A percentile compares a stretch with the other conserved stretches of the same genome.
Evolutionary conservation across 2,329 filamentous ascomycete species (phyloP).

Genomic region (Orbilia quercus): DNA sequence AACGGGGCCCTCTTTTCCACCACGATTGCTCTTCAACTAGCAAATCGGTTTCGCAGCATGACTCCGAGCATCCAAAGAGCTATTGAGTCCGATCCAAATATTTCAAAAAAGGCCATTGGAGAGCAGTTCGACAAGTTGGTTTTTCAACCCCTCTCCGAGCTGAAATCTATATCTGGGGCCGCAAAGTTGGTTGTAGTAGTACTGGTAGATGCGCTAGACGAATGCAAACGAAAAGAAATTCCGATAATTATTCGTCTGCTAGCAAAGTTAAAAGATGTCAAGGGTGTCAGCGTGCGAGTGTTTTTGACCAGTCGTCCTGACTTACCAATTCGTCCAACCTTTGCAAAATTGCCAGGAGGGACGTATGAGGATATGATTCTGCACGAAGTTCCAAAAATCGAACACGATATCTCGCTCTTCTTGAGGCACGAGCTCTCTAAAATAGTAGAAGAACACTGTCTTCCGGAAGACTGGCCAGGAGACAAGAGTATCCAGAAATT

Average conservation of each 20-base stretch:
- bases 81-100: slow-evolving; percentile 9
- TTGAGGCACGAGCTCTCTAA: slow-evolving; percentile 53
- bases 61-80: slow-evolving; percentile 7
- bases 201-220: slow-evolving; percentile 61
- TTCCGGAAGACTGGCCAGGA: slow-evolving; percentile 55
- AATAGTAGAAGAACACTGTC: slow-evolving; percentile 49
- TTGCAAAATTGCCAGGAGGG: slow-evolving; percentile 44
- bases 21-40: slow-evolving; percentile 40
- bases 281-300: slow-evolving; percentile 54
- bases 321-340: slow-evolving; percentile 56
- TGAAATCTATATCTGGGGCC: slow-evolving; percentile 42
- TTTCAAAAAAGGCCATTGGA: slow-evolving; percentile 57
- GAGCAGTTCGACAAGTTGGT: slow-evolving; percentile 65
- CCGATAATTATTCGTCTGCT: slow-evolving; percentile 55
- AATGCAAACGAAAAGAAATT: slow-evolving; percentile 58
- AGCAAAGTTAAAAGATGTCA: slow-evolving; percentile 23
- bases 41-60: neutral
- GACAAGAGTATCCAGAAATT: slow-evolving; percentile 55
- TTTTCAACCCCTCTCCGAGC: slow-evolving; percentile 61
- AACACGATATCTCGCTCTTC: slow-evolving; percentile 60
- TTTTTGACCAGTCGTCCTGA: slow-evolving; percentile 59
- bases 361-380: slow-evolving; percentile 41
- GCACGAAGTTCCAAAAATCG: slow-evolving; percentile 55
- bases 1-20: slow-evolving; percentile 32
- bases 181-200: no score